Evolutionary conservation across 2,329 filamentous ascomycete species (phyloP).

Genomic region (Akanthomyces dipterigenus): DNA sequence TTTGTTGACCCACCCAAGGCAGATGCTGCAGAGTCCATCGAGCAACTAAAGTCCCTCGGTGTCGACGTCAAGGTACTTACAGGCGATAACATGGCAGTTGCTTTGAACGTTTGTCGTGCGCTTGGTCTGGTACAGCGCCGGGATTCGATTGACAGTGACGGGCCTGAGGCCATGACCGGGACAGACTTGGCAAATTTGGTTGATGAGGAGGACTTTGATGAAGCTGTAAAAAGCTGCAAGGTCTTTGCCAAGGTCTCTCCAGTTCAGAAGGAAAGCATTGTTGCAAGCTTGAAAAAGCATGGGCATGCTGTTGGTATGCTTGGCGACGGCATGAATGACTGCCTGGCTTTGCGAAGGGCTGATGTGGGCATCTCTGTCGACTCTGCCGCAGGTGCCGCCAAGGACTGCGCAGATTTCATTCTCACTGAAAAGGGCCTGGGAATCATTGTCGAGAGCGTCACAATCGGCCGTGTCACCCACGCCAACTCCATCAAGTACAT

Average conservation of each 20-base stretch:
- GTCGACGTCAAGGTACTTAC: constrained; percentile 25
- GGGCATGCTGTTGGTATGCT: constrained; percentile 24
- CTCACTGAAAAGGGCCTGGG: constrained; percentile 24
- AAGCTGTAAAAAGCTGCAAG: constrained; percentile 18
- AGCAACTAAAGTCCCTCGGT: constrained; percentile 17
- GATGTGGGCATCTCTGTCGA: constrained; percentile 26
- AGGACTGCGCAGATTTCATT: constrained; percentile 24
- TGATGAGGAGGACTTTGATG: constrained; percentile 18
- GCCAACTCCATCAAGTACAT: constrained; percentile 26
- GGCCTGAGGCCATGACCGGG: constrained; percentile 20
- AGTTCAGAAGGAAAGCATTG: constrained; percentile 21
- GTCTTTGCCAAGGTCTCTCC: constrained; percentile 25
- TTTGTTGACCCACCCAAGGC: constrained; percentile 25
- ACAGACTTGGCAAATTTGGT: constrained; percentile 17
- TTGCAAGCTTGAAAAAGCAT: constrained; percentile 18
- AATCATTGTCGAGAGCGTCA: constrained; percentile 22
- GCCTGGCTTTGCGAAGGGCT: constrained; percentile 21
- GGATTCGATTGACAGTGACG: constrained; percentile 15
- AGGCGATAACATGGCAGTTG: constrained; percentile 22
- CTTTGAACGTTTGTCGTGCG: constrained; percentile 22
- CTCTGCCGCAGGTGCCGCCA: constrained; percentile 23
- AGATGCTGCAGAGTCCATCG: constrained; percentile 21
- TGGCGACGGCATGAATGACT: constrained; percentile 25
- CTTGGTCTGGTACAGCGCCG: constrained; percentile 17
- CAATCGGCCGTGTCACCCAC: constrained; percentile 20